A percentile compares a stretch with the other conserved stretches of the same genome.
Evolutionary conservation across 2,329 filamentous ascomycete species (phyloP).

Genomic region (Sporothrix variecibatus): DNA sequence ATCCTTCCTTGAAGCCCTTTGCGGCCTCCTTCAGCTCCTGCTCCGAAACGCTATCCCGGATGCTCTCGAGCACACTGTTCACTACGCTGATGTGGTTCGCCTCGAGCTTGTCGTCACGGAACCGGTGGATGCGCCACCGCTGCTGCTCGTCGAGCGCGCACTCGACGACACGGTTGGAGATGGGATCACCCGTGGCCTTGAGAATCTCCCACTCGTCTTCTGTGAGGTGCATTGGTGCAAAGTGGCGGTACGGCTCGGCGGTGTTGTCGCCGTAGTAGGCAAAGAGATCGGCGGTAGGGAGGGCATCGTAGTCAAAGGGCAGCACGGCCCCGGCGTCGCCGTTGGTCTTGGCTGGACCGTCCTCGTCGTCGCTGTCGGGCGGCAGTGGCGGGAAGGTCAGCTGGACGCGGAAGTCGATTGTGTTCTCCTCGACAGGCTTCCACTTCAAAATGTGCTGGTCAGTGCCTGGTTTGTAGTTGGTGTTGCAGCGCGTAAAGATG

Average conservation of each 20-base stretch:
- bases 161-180: conserved; percentile 89
- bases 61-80: conserved; percentile 84
- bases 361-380: conserved; percentile 54
- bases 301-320: conserved; percentile 76
- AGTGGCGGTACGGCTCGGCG: conserved; percentile 59
- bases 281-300: conserved; percentile 71
- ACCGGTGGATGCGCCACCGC: conserved; percentile 83
- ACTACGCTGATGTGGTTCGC: conserved; percentile 88
- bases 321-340: conserved; percentile 46
- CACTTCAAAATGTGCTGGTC: conserved; percentile 95
- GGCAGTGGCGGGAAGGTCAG: conserved; percentile 70
- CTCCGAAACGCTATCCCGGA: conserved; percentile 80
- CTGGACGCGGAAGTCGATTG: conserved; percentile 83
- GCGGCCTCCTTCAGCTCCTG: conserved; percentile 74
- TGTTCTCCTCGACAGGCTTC: conserved; percentile 96
- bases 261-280: conserved; percentile 65
- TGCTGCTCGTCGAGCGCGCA: conserved; percentile 76
- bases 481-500: conserved; percentile 93
- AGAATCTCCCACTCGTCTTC: conserved; percentile 80
- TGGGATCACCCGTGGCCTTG: conserved; percentile 70
- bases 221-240: conserved; percentile 68
- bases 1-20: conserved; percentile 72
- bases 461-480: conserved; percentile 84
- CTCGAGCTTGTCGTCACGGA: conserved; percentile 89
- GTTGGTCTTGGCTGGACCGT: background rate